A percentile compares a stretch with the other conserved stretches of the same genome.
These are phyloP conservation scores for Mimosa pudica DNA, from an alignment of 306 rosid species.

Conservation along the genomic window DNA sequence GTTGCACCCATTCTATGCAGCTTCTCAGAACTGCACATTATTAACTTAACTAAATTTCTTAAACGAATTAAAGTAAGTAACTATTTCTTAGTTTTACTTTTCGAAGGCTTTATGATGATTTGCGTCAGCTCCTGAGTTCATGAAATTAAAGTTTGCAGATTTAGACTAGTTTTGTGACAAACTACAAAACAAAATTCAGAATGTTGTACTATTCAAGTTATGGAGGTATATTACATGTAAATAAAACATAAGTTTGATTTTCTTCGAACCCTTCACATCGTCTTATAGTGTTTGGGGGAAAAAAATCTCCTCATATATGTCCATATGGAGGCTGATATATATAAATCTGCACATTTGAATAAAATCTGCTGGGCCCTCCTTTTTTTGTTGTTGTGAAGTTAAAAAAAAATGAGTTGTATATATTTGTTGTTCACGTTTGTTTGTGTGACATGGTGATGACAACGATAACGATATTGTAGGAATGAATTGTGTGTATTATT, in stretches of 20 bases:
- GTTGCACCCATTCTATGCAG: too few species aligned
- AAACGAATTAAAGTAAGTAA: too few species aligned
- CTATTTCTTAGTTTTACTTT: too few species aligned
- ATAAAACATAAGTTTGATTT: not conserved
- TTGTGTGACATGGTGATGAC: constrained; percentile 25
- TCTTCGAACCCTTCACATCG: not conserved
- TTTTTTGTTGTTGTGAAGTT: not conserved
- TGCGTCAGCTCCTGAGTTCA: too few species aligned
- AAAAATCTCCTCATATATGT: not conserved
- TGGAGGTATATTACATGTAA: not conserved
- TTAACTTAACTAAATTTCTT: too few species aligned
- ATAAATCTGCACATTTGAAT: not conserved
- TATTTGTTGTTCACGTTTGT: constrained; percentile 8
- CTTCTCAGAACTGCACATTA: too few species aligned
- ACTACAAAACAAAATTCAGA: too few species aligned
- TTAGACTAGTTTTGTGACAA: too few species aligned
- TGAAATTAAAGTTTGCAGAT: too few species aligned
- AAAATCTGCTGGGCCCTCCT: not conserved
- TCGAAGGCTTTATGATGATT: too few species aligned
- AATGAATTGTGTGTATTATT: constrained; percentile 28
- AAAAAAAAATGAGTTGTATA: constrained; percentile 6
- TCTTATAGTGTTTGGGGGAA: constrained; percentile 5
- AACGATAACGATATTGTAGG: constrained; percentile 32
- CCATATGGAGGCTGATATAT: constrained; percentile 28
- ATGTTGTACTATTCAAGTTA: not conserved